phyloP scores from a whole-genome alignment of 768 basidiomycete genomes.

The Termitomyces sp. region DNA sequence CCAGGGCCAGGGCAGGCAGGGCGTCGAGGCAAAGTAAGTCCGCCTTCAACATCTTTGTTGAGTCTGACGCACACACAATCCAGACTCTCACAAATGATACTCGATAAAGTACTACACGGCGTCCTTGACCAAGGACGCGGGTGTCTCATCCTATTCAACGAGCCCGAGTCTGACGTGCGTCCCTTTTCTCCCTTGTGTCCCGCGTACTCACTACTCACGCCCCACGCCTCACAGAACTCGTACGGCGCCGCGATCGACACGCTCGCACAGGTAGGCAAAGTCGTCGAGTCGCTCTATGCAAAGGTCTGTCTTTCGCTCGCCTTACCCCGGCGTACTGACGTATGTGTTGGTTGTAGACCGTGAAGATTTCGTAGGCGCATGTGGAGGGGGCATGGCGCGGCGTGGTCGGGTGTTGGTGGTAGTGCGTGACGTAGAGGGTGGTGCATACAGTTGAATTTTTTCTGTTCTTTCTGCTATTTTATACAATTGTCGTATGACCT shows the following conservation, averaged over 20 bases:
- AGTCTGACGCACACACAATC: background rate
- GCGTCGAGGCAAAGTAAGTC: conserved; percentile 86
- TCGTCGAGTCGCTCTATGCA: conserved; percentile 90
- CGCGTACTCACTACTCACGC: background rate
- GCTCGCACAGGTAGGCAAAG: conserved; percentile 83
- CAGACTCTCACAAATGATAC: conserved; percentile 96
- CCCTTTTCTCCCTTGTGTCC: background rate
- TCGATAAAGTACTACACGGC: conserved; percentile 90
- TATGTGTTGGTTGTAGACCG: too few relatives aligned
- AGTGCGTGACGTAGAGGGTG: too few relatives aligned
- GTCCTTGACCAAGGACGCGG: conserved; percentile 96
- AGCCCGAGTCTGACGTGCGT: conserved; percentile 79
- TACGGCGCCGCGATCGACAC: conserved; percentile 90
- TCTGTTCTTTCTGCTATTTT: too few relatives aligned
- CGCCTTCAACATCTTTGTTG: too few relatives aligned
- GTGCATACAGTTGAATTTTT: too few relatives aligned
- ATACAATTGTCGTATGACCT: too few relatives aligned
- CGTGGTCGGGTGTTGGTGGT: too few relatives aligned
- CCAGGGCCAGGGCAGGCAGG: conserved; percentile 84
- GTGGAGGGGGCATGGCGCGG: too few relatives aligned
- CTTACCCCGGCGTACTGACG: too few relatives aligned
- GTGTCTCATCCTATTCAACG: conserved; percentile 86
- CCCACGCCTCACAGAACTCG: conserved; percentile 49
- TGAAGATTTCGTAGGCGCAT: too few relatives aligned
- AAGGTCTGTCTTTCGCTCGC: conserved; percentile 37